A percentile compares a stretch with the other conserved stretches of the same genome.
phyloP scores from a whole-genome alignment of 129 eudicot genomes.

The Artemisia argyi region DNA sequence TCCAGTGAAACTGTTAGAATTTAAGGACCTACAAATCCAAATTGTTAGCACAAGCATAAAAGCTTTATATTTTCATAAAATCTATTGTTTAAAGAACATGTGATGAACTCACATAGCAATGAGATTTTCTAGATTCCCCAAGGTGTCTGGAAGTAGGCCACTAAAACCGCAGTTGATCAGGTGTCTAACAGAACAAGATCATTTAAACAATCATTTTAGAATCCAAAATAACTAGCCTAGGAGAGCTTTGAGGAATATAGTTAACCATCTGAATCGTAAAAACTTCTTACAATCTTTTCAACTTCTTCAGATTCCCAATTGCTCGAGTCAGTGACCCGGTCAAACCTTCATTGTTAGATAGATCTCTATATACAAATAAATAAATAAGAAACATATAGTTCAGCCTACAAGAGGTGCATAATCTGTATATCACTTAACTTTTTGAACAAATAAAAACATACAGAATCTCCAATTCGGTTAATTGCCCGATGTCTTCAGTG shows the following conservation, averaged over 20 bases:
- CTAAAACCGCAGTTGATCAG: conserved; percentile 71
- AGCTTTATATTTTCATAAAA: too few species aligned
- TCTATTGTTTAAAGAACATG: background rate
- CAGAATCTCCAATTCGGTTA: conserved; percentile 66
- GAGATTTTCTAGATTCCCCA: conserved; percentile 67
- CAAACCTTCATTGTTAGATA: conserved; percentile 75
- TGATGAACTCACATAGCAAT: conserved; percentile 52
- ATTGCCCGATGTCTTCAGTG: conserved; percentile 51
- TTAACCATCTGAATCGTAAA: background rate
- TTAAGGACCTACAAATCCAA: conserved; percentile 61
- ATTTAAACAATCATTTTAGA: conserved; percentile 12
- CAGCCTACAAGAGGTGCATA: too few species aligned
- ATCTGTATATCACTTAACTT: background rate
- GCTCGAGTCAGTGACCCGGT: conserved; percentile 60
- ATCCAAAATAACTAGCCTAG: background rate
- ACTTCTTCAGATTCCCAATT: conserved; percentile 62
- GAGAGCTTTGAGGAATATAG: background rate
- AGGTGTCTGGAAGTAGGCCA: conserved; percentile 66
- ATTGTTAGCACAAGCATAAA: background rate
- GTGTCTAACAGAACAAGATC: conserved; percentile 44
- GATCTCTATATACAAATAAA: conserved; percentile 54
- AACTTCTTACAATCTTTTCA: conserved; percentile 64
- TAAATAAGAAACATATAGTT: background rate
- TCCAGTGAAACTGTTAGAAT: conserved; percentile 65
- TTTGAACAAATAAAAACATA: conserved; percentile 33